These are phyloP conservation scores for Aureobasidium subglaciale DNA, from an alignment of 2,329 filamentous ascomycete genomes.

Conservation along the genomic window DNA sequence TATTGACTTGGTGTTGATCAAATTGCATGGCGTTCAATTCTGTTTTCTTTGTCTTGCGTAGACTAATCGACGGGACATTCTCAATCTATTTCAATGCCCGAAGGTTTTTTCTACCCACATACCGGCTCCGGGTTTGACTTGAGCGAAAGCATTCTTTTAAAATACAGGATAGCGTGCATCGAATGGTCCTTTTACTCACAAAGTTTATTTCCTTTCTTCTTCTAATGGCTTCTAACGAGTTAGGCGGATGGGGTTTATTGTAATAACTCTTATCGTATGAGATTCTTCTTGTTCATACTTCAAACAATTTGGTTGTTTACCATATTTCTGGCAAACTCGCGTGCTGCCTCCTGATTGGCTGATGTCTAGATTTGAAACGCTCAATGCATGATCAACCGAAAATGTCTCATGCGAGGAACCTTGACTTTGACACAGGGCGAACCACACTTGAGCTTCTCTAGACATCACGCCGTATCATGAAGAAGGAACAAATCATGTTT, in stretches of 20 bases:
- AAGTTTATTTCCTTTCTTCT: constrained; percentile 10
- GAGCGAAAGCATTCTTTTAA: constrained; percentile 13
- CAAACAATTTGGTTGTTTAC: background rate
- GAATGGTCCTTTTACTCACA: constrained; percentile 8
- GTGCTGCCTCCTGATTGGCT: background rate
- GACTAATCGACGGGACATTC: constrained; percentile 29
- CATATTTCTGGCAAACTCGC: no score
- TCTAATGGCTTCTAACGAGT: constrained; percentile 15
- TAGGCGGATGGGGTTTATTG: constrained; percentile 12
- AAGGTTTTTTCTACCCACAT: constrained; percentile 4
- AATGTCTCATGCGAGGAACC: background rate
- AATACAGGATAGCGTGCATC: constrained; percentile 16
- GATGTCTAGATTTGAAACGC: background rate
- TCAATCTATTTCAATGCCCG: constrained; percentile 10
- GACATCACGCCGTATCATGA: background rate
- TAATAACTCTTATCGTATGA: constrained; percentile 13
- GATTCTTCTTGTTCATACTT: constrained; percentile 12
- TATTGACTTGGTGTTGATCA: constrained; percentile 9
- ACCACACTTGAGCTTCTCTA: background rate
- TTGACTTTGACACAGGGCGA: background rate
- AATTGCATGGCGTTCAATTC: constrained; percentile 30
- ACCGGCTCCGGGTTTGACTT: background rate
- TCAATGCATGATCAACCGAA: background rate
- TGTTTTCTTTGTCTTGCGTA: constrained; percentile 33
- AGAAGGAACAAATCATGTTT: no score